Base-by-base conservation (phyloP, 768 basidiomycete genomes). In the Megacollybia marginata region DNA sequence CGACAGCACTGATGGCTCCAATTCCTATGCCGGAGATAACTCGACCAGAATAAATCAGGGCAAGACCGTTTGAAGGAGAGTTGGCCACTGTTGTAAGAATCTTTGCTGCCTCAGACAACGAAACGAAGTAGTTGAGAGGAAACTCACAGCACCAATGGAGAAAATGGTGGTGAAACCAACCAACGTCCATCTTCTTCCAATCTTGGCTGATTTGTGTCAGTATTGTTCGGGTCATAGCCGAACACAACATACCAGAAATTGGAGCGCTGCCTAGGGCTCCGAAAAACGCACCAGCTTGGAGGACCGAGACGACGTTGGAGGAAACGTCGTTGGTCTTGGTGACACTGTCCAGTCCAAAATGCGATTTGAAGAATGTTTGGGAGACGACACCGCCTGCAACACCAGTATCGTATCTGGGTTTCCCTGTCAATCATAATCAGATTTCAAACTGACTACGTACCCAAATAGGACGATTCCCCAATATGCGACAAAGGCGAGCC, bases 241-340 rank as follows among this genome's bases (percentile, higher is more conserved):
- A 23, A 32, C 9, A 31, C 23, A 9, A 67, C 72, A 46, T 51
- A 88, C 87, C 68, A 10, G 86, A 86, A 40, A 86, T 58, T 0
- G 83, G 84, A 1, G 85, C 84, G 55, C 82, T 83, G 9, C 76
- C 75, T 6, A 94, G 62, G 12, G 90, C 88, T 50, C 91, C 92
- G 59, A 92, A 92, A 74, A 92, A 92, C 1, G 88, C 88, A 10
- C 89, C 89, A 4, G 82, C 88, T 61, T 92, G 91, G 9, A 93
- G 73, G 4, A 92, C 87, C 3, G 91, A 88, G 15, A 93, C 92
- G 40, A 94, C 83, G 55, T 88, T 90, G 40, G 85, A 84, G 0
- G 83, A 83, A n/a, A 92, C 70, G 4, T 72, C 67, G 49, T 84
- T 75, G 1, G 56, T 57, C 19, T 79, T 79, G 48, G 77, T 62